Evolutionary conservation across 768 basidiomycete species (phyloP).

Genomic region (Mrakia blollopis): DNA sequence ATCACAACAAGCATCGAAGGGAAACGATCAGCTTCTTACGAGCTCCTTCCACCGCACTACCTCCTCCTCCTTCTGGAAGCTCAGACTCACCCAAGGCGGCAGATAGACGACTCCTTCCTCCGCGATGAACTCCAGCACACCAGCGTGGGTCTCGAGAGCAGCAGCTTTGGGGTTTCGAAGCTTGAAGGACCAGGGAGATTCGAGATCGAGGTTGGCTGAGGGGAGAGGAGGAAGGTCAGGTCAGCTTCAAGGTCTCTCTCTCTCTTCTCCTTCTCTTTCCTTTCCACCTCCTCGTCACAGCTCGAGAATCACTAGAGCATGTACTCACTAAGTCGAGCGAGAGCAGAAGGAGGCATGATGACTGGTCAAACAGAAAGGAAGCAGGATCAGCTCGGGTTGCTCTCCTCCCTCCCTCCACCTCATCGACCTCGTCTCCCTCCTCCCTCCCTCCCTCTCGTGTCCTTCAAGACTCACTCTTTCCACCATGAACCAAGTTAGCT

Average conservation of each 20-base stretch:
- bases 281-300: neutral
- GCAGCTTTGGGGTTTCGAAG: constrained; percentile 84
- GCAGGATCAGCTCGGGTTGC: neutral
- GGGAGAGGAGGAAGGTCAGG: neutral
- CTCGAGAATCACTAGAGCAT: too few species aligned
- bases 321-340: constrained; percentile 69
- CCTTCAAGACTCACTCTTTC: constrained; percentile 79
- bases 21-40: neutral
- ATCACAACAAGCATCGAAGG: neutral
- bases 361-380: constrained; percentile 51
- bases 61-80: too few species aligned
- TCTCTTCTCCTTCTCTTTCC: neutral
- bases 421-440: too few species aligned
- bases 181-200: constrained; percentile 93
- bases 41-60: neutral
- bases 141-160: constrained; percentile 80
- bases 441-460: neutral
- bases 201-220: constrained; percentile 72
- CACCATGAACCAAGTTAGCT: constrained; percentile 90
- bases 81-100: constrained; percentile 71
- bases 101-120: constrained; percentile 92
- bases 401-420: constrained; percentile 18
- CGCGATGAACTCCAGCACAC: constrained; percentile 98
- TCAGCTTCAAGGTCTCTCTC: neutral
- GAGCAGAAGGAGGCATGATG: constrained; percentile 93